A percentile compares a stretch with the other conserved stretches of the same genome.
phyloP scores from a whole-genome alignment of 192 early-diverging fungal genomes.

The Linnemannia exigua region DNA sequence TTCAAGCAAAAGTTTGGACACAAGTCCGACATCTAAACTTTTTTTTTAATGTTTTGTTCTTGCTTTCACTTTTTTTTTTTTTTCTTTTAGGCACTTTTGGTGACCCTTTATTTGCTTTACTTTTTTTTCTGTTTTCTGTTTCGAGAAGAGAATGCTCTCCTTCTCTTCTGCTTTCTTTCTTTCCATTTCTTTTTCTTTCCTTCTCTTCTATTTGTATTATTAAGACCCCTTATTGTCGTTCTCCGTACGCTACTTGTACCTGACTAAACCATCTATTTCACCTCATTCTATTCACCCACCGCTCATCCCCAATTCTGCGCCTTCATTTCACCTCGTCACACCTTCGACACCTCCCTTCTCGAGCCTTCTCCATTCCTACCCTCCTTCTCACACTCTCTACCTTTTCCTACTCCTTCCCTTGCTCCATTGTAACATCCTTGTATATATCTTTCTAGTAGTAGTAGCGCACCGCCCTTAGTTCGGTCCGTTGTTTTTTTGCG shows the following conservation, averaged over 20 bases:
- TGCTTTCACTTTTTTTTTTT: background rate
- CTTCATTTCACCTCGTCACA: background rate
- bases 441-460: conserved; percentile 11
- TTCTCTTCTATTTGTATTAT: background rate
- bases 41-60: too few species aligned
- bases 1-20: conserved; percentile 63
- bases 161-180: background rate
- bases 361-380: background rate
- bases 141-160: background rate
- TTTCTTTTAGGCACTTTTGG: background rate
- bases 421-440: background rate
- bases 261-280: background rate
- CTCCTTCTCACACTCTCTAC: background rate
- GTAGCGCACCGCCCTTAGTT: background rate
- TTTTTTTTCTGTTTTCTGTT: background rate
- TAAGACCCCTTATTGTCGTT: background rate
- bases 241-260: background rate
- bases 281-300: background rate
- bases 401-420: background rate
- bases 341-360: background rate
- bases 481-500: too few species aligned
- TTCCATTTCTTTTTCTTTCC: background rate
- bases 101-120: background rate
- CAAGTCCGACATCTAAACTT: background rate
- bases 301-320: too few species aligned